Evolutionary conservation across 106 monocot genomes (phyloP), one percentile per base, ranked within the genome.

Genomic region (Phalaenopsis aphrodite): DNA sequence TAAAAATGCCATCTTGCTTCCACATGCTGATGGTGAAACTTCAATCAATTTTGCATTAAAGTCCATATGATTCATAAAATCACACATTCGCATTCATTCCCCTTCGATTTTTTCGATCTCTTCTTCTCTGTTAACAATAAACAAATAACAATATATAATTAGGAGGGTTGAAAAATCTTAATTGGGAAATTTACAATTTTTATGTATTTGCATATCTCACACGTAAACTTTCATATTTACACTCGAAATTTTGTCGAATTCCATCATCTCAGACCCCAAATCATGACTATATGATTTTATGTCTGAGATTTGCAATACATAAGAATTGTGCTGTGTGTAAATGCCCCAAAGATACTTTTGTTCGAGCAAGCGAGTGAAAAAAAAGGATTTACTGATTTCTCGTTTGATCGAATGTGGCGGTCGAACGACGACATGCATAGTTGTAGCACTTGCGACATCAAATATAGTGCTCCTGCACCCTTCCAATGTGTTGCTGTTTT

Each of bases 341-440:
- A 6, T 72, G 47, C 56, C 41, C 23, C 67, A 82, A 69, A 48
- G 58, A 58, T 17, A 21, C 11, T 6, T n/a, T 8, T 17, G 56
- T 18, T 11, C 3, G 18, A 4, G 49, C 23, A 4, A 61, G 5
- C 8, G 3, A 55, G 18, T 21, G 5, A 47, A 41, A 47, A n/a
- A 56, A 19, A 58, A 61, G 2, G 16, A 42, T 43, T 23, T 76
- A 91, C 91, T 86, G 36, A 45, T 78, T 23, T 75, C 82, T 84
- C 69, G 87, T 43, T 89, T 83, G 55, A 55, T n/a, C 75, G 85
- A 75, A n/a, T 86, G 88, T 19, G 85, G 88, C 23, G 85, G 84
- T 6, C 87, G 81, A 46, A 93, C 83, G 39, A 93, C 87, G 15
- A 90, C 85, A 78, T 90, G 90, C 86, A 90, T 93, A 4, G 93